Evolutionary conservation across 2,329 filamentous ascomycete species (phyloP).

Genomic region (Cordyceps militaris): DNA sequence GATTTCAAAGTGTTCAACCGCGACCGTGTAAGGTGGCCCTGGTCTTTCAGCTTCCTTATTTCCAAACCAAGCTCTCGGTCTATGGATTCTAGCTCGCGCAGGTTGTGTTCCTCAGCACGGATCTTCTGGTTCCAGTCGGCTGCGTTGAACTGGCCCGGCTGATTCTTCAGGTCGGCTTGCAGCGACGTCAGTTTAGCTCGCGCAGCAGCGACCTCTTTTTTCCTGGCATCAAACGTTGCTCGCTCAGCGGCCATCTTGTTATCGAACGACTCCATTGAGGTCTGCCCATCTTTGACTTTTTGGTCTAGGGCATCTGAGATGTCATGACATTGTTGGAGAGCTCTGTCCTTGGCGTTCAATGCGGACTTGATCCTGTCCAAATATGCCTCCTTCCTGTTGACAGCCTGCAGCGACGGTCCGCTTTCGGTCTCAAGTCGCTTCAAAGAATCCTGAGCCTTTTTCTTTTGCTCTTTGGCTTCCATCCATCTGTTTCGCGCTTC

Average conservation of each 20-base stretch:
- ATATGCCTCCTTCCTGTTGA: conserved; percentile 66
- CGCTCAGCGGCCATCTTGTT: conserved; percentile 43
- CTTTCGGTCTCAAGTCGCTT: conserved; percentile 49
- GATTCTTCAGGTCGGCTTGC: conserved; percentile 55
- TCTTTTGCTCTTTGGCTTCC: conserved; percentile 48
- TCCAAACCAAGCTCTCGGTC: conserved; percentile 31
- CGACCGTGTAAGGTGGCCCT: conserved; percentile 34
- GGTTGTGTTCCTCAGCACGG: conserved; percentile 52
- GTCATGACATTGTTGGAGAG: conserved; percentile 47
- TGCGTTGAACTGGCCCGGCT: conserved; percentile 60
- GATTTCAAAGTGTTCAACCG: conserved; percentile 33
- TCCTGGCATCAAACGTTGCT: conserved; percentile 42
- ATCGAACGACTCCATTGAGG: conserved; percentile 37
- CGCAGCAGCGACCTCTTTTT: conserved; percentile 42
- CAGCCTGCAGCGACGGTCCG: conserved; percentile 62
- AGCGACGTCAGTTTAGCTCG: conserved; percentile 53
- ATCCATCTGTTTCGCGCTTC: conserved; percentile 41
- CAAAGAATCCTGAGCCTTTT: conserved; percentile 49
- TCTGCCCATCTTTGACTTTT: conserved; percentile 28
- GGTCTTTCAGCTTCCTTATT: conserved; percentile 33
- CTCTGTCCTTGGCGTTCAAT: conserved; percentile 46
- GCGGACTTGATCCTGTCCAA: conserved; percentile 46
- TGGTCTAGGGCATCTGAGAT: conserved; percentile 38
- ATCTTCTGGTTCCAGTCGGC: conserved; percentile 65
- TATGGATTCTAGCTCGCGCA: conserved; percentile 44